Conservation (phyloP, 192 early-diverging fungal genomes). For the Coemansia sp. region DNA sequence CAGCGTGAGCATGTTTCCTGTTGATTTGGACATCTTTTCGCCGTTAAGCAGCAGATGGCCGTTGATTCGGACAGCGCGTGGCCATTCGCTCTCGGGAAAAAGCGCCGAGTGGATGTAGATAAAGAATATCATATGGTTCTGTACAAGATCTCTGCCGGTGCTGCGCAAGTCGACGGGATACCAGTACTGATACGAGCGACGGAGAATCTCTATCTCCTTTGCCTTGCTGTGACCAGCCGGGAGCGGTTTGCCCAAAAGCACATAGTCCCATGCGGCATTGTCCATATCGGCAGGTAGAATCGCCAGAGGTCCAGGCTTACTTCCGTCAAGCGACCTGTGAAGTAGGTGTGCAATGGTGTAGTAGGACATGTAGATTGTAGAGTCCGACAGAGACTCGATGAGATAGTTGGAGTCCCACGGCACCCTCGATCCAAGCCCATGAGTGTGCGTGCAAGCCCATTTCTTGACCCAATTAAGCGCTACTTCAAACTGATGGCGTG, state of each 20-base stretch:
- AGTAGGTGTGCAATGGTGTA: conserved; percentile 95
- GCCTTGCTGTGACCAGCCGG: conserved; percentile 57
- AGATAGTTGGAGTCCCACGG: conserved; percentile 93
- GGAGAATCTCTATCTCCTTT: conserved; percentile 72
- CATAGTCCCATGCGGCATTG: conserved; percentile 89
- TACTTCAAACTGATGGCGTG: conserved; percentile 80
- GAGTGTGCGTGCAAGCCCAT: conserved; percentile 96
- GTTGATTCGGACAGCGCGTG: conserved; percentile 81
- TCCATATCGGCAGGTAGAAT: conserved; percentile 87
- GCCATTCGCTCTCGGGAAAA: conserved; percentile 92
- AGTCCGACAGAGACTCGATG: conserved; percentile 96
- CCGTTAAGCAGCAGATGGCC: conserved; percentile 94
- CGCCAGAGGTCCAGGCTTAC: conserved; percentile 69
- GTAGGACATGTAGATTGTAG: conserved; percentile 99
- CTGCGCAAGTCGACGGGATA: conserved; percentile 96
- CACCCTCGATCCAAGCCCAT: conserved; percentile 87
- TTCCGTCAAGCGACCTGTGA: conserved; percentile 85
- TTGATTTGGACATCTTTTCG: conserved; percentile 98
- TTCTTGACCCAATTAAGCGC: conserved; percentile 91
- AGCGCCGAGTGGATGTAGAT: conserved; percentile 95
- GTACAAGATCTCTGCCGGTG: conserved; percentile 96
- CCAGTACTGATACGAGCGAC: conserved; percentile 94
- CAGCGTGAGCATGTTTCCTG: conserved; percentile 93
- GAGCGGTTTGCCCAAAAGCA: conserved; percentile 70
- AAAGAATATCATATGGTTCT: conserved; percentile 97